Percentiles rank a stretch among this genome's conserved stretches.
These are phyloP conservation scores for Vitellaria paradoxa DNA, from an alignment of 179 eudicot species.

Conservation along the genomic window DNA sequence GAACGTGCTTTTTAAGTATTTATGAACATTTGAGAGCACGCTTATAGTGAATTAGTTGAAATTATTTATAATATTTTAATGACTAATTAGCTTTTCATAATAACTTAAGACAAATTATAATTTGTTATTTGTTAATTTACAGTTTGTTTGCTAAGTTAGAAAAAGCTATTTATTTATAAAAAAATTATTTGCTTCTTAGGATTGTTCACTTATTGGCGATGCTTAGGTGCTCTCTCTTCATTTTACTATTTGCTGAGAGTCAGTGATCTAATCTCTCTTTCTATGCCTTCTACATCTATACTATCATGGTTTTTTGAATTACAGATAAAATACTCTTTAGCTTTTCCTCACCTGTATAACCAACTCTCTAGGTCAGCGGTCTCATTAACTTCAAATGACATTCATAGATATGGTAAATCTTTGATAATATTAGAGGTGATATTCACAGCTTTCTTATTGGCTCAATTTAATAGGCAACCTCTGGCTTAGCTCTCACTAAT, in stretches of 20 bases:
- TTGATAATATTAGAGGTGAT: not conserved
- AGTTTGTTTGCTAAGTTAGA: too few species aligned
- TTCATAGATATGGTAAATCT: not conserved
- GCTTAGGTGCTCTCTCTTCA: too few species aligned
- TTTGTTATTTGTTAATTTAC: too few species aligned
- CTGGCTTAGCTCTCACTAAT: not conserved
- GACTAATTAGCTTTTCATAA: too few species aligned
- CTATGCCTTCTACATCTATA: not conserved
- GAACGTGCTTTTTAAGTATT: too few species aligned
- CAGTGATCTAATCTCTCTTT: not conserved
- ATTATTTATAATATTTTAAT: too few species aligned
- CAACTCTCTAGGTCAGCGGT: not conserved
- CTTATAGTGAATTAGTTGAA: too few species aligned
- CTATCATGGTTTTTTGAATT: not conserved
- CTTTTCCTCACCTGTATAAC: not conserved
- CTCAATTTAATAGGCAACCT: not conserved
- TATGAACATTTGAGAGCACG: too few species aligned
- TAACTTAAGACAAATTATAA: too few species aligned
- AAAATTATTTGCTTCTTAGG: too few species aligned
- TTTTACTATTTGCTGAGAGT: not conserved
- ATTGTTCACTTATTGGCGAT: too few species aligned
- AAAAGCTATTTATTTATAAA: too few species aligned
- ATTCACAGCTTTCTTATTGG: not conserved
- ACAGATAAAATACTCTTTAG: not conserved
- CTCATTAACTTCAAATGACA: not conserved